phyloP scores from a whole-genome alignment of 495 filamentous ascomycete species.

The Talaromyces nanjingensis region DNA sequence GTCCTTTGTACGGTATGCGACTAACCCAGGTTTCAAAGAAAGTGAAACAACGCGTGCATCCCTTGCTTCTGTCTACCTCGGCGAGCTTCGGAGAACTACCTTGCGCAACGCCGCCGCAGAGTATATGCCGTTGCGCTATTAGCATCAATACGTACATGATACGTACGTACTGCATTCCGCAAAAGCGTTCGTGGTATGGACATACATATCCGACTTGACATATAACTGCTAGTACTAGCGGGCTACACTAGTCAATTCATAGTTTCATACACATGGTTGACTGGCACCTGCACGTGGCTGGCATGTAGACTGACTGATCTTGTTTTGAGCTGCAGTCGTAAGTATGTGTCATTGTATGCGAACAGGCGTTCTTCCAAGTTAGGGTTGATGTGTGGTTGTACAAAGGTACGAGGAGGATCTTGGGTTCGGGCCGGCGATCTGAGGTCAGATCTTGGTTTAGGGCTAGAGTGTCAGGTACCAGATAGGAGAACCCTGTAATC shows the following conservation, averaged over 20 bases:
- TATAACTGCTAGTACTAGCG: background rate
- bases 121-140: background rate
- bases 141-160: background rate
- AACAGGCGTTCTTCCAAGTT: background rate
- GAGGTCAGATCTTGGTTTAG: background rate
- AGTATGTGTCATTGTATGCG: background rate
- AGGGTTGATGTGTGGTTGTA: background rate
- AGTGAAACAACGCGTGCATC: background rate
- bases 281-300: background rate
- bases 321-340: background rate
- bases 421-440: background rate
- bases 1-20: background rate
- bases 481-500: background rate
- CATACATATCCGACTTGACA: background rate
- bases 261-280: slow-evolving; percentile 4
- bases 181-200: background rate
- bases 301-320: background rate
- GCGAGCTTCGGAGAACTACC: background rate
- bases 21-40: background rate
- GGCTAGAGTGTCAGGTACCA: background rate
- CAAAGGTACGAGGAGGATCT: background rate
- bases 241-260: background rate
- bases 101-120: background rate
- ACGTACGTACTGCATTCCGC: background rate
- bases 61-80: background rate